Evolutionary conservation across 441 rosid species (phyloP).

Genomic region (Pelargonium myrrhifolium): DNA sequence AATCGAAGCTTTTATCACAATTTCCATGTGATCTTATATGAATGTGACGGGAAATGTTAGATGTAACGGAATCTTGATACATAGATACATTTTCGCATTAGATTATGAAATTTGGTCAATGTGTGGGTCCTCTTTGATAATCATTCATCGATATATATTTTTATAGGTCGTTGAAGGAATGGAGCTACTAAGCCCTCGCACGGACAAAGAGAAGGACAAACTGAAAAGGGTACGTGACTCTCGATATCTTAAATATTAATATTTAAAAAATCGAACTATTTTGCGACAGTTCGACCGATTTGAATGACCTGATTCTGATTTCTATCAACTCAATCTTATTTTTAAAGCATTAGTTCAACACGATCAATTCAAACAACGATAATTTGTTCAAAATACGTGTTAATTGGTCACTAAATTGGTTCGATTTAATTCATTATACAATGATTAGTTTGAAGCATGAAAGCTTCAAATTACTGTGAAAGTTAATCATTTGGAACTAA

Average conservation of each 20-base stretch:
- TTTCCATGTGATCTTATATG: neutral
- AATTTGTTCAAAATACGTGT: no score
- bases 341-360: no score
- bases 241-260: neutral
- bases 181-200: constrained; percentile 63
- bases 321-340: no score
- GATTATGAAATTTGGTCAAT: neutral
- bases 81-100: neutral
- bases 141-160: neutral
- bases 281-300: neutral
- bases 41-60: no score
- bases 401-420: no score
- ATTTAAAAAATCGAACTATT: neutral
- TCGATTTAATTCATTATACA: no score
- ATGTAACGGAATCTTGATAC: neutral
- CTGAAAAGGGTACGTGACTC: constrained; percentile 45
- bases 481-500: no score
- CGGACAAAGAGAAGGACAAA: constrained; percentile 67
- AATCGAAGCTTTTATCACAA: neutral
- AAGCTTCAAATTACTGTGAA: no score
- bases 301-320: neutral
- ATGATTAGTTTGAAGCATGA: no score
- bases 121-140: neutral
- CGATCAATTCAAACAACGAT: no score
- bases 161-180: constrained; percentile 64